Evolutionary conservation across 371 early-diverging fungal genomes (phyloP).

Genomic region (Cokeromyces recurvatus): DNA sequence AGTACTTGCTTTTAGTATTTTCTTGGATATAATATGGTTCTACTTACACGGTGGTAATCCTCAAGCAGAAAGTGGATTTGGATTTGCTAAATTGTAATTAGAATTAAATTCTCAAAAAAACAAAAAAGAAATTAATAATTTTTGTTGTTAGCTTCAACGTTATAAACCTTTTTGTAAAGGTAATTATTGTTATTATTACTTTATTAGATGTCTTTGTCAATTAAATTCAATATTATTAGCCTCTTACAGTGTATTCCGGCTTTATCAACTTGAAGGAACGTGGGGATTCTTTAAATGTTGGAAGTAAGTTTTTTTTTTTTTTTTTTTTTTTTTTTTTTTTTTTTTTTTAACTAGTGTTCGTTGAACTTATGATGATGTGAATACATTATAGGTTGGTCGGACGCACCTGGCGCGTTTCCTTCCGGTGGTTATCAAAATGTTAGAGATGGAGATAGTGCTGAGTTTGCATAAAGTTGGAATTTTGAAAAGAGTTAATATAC

Average conservation of each 20-base stretch:
- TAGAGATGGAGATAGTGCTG: constrained; percentile 33
- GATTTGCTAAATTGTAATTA: constrained; percentile 40
- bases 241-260: constrained; percentile 39
- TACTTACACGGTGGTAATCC: constrained; percentile 35
- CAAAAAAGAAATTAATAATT: too few relatives aligned
- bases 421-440: constrained; percentile 44
- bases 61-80: constrained; percentile 34
- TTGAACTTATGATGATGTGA: too few relatives aligned
- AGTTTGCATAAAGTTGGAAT: constrained; percentile 26
- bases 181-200: too few relatives aligned
- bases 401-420: constrained; percentile 46
- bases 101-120: too few relatives aligned
- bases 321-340: too few relatives aligned
- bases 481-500: too few relatives aligned
- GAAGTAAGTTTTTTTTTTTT: constrained; percentile 28
- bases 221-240: too few relatives aligned
- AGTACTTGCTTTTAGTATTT: constrained; percentile 34
- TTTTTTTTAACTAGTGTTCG: too few relatives aligned
- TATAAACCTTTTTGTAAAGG: constrained; percentile 43
- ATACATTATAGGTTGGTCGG: constrained; percentile 36
- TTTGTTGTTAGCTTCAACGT: constrained; percentile 33
- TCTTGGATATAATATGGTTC: constrained; percentile 45
- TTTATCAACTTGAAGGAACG: constrained; percentile 37
- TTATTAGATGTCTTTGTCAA: too few relatives aligned
- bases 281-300: constrained; percentile 37